These are phyloP conservation scores for Areca catechu DNA, from an alignment of 176 grass and related monocot genomes.

Conservation along the genomic window DNA sequence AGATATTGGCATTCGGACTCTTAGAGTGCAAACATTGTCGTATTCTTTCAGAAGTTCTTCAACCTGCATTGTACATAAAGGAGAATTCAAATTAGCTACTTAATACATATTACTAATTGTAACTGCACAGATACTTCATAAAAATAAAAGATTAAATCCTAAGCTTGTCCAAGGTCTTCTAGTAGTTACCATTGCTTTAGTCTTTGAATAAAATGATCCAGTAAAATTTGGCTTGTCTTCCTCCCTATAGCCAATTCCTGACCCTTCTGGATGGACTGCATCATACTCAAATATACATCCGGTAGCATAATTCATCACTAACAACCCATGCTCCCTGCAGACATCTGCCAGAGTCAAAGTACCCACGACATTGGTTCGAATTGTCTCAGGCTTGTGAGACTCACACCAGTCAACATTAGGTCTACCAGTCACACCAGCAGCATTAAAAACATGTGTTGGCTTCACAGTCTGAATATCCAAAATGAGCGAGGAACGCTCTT, in stretches of 20 bases:
- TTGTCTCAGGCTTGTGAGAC: constrained; percentile 67
- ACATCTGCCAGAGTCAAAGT: constrained; percentile 61
- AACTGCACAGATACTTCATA: too few species aligned
- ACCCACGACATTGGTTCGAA: constrained; percentile 66
- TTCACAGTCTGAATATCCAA: constrained; percentile 58
- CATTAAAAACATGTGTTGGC: constrained; percentile 85
- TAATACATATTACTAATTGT: neutral
- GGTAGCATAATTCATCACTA: constrained; percentile 76
- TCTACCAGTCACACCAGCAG: constrained; percentile 67
- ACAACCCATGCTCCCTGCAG: constrained; percentile 52
- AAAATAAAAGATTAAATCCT: too few species aligned
- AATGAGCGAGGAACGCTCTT: constrained; percentile 44
- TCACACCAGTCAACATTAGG: constrained; percentile 91
- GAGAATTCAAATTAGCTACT: constrained; percentile 9
- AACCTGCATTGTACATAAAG: constrained; percentile 32
- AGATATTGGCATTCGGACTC: constrained; percentile 65
- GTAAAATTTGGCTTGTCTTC: constrained; percentile 70
- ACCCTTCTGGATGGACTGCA: constrained; percentile 51
- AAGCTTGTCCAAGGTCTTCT: neutral
- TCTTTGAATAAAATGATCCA: constrained; percentile 75
- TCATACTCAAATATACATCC: constrained; percentile 86
- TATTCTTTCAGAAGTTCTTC: constrained; percentile 72
- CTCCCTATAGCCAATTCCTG: constrained; percentile 68
- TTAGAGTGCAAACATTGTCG: constrained; percentile 66
- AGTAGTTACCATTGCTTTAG: constrained; percentile 66